Evolutionary conservation across 2,329 filamentous ascomycete species (phyloP), one percentile per base, ranked within the genome.

Genomic region (Colletotrichum lupini): DNA sequence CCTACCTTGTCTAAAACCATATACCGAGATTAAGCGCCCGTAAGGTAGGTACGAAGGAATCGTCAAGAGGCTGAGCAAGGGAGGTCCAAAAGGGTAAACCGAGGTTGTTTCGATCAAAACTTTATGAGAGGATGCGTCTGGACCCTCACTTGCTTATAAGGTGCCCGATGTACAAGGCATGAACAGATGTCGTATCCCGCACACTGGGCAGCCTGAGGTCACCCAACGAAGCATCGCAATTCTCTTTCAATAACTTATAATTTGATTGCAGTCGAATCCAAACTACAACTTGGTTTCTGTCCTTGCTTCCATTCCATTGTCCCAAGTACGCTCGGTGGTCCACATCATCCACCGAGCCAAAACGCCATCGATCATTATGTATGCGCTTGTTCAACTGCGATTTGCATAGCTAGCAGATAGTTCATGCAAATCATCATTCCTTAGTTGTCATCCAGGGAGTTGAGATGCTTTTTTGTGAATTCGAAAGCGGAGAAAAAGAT

Each of bases 401-500:
- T 61, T 28, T 3, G 12, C 28, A n/a, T 28, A 30, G 52, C 53
- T 37, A 57, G 35, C n/a, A 35, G 55, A 14, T 63, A 26, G 58
- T 58, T 74, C 52, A 30, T 62, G 42, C 42, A 42, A 67, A 46
- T 72, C 52, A 63, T 53, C 56, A 63, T 37, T 55, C n/a, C 62
- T 56, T 46, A 74, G 6, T 81, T 78, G 62, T 90, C 87, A 52
- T 90, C 87, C 75, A 89, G 83, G 11, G 84, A 82, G 78, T 89
- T 88, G 82, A 91, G 90, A 76, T 87, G 86, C 81, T 92, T 92
- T 85, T 97, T 97, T 78, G 94, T 89, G 78, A 94, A 92, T 83
- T 97, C 94, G 80, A 97, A 97, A 52, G 92, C 93, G 56, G 93
- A 95, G 84, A 97, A 97, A 87, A 97, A 97, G 78, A 97, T 93